Evolutionary conservation across 1,139 yeast genomes (phyloP).

Genomic region (Suhomyces anneliseae): DNA sequence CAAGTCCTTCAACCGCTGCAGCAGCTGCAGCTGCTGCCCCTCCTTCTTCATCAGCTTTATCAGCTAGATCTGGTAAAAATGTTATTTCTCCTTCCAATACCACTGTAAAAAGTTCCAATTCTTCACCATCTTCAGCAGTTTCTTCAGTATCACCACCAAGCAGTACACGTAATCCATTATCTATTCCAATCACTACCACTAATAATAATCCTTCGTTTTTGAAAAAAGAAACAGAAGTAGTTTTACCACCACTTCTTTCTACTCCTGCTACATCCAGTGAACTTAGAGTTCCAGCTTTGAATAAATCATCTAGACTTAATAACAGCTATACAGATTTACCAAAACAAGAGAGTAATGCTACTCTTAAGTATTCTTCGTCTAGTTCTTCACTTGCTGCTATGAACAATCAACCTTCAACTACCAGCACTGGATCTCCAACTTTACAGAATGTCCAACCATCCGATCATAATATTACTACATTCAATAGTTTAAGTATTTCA

Average conservation of each 20-base stretch:
- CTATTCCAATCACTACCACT: slow-evolving; percentile 6
- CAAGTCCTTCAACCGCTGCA: slow-evolving; percentile 15
- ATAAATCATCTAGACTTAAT: slow-evolving; percentile 9
- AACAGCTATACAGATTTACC: slow-evolving; percentile 10
- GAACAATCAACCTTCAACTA: not conserved
- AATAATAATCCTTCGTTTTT: slow-evolving; percentile 4
- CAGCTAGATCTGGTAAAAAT: not conserved
- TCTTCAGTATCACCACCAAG: slow-evolving; percentile 8
- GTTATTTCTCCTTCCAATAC: not conserved
- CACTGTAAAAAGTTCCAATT: not conserved
- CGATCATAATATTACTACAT: slow-evolving; percentile 14
- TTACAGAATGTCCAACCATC: not conserved
- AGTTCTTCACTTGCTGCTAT: slow-evolving; percentile 2
- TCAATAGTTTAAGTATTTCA: slow-evolving; percentile 15
- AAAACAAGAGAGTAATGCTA: not conserved
- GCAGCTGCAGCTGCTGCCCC: slow-evolving; percentile 16
- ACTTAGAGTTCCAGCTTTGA: slow-evolving; percentile 8
- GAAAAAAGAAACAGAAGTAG: slow-evolving; percentile 7
- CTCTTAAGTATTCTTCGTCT: slow-evolving; percentile 6
- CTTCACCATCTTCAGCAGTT: slow-evolving; percentile 6
- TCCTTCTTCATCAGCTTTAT: not conserved
- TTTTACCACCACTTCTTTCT: slow-evolving; percentile 9
- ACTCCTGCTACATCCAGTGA: slow-evolving; percentile 9
- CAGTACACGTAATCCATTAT: slow-evolving; percentile 5
- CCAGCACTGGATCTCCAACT: slow-evolving; percentile 3